Base-by-base conservation (phyloP, 441 rosid genomes). In the Eutrema salsugineum region DNA sequence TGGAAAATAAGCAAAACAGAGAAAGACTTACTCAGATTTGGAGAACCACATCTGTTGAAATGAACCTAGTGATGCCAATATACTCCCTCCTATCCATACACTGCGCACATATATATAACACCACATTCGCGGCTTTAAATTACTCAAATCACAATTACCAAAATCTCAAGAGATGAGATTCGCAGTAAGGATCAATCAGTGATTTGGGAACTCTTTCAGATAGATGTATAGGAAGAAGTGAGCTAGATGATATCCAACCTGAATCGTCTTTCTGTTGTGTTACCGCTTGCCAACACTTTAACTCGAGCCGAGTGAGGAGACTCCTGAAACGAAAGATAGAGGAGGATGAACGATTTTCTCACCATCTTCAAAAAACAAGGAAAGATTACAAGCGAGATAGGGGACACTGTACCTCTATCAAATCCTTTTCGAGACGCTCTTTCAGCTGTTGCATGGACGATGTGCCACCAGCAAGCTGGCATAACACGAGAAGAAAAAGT, bases 11-110 rank as follows among this genome's bases (percentile, higher is more conserved):
- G 16, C 30, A 64, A 55, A 66, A 11, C 30, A 17, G 5, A n/a
- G n/a, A n/a, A n/a, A 24, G 63, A 81, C 97, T 88, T 85, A 95
- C 99, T 95, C 98, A 0, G 98, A 77, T 75, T 93, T 95, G 64
- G 99, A 95, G 88, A 95, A 88, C 99, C 98, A 96, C 98, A 93
- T 96, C 79, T 96, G 98, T 85, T 96, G 97, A 80, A 96, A 96
- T 40, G 99, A 96, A 42, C 99, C 98, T 12, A 96, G 94, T 35
- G 99, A 96, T 58, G 99, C 99, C 86, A 91, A 69, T 85, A 95
- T 91, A 72, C 98, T 93, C 40, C 97, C 97, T 73, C 98, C 97
- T 32, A 93, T 95, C 99, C 99, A 93, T 20, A 93, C 99, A 78
- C 99, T 94, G 94, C 76, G 93, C 76, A 49, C 43, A 57, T 76